These are phyloP conservation scores for Fusarium sp. DNA, from an alignment of 2,329 filamentous ascomycete genomes.

Conservation along the genomic window DNA sequence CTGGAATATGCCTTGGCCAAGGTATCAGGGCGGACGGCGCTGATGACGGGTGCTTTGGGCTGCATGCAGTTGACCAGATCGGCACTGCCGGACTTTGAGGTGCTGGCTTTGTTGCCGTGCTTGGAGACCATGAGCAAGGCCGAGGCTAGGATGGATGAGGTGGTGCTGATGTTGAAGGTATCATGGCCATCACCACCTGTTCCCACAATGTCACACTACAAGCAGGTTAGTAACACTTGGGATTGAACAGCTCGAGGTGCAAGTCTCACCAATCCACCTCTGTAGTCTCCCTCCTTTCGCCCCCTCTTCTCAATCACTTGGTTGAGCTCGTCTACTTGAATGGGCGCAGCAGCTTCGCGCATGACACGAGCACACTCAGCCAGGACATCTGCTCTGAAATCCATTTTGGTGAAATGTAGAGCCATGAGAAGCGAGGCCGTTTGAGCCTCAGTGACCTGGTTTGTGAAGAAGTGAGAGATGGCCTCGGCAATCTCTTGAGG, in stretches of 20 bases:
- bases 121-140: constrained; percentile 88
- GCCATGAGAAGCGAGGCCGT: constrained; percentile 88
- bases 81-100: constrained; percentile 93
- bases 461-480: constrained; percentile 90
- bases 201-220: constrained; percentile 88
- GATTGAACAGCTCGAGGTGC: not conserved
- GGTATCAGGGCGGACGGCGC: constrained; percentile 76
- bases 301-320: constrained; percentile 69
- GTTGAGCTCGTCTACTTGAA: constrained; percentile 72
- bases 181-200: constrained; percentile 97
- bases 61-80: constrained; percentile 84
- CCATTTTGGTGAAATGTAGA: constrained; percentile 89
- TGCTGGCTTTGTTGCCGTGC: constrained; percentile 95
- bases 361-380: constrained; percentile 86
- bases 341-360: constrained; percentile 79
- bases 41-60: constrained; percentile 78
- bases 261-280: constrained; percentile 79
- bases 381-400: constrained; percentile 85
- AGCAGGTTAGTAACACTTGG: constrained; percentile 15
- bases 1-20: constrained; percentile 77
- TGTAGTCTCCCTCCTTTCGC: constrained; percentile 77
- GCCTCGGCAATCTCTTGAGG: constrained; percentile 89
- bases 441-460: constrained; percentile 88
- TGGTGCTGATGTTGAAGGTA: constrained; percentile 98
- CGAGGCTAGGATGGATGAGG: constrained; percentile 90